Conservation (phyloP, 768 basidiomycete genomes). For the Boletus speciosus region DNA sequence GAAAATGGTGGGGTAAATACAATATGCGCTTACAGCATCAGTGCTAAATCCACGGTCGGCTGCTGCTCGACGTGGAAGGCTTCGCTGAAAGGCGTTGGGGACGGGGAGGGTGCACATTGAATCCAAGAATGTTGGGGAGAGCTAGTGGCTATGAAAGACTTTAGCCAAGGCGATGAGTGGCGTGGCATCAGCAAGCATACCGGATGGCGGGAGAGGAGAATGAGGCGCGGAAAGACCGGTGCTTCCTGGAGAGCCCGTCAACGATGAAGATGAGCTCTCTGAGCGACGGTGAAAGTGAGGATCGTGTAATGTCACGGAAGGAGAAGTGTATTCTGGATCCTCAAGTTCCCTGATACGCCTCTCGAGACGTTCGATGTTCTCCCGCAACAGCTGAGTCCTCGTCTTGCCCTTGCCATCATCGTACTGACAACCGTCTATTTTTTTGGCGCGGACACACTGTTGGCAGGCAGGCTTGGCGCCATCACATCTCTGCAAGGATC, state of each 20-base stretch:
- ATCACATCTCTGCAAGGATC: slow-evolving; percentile 60
- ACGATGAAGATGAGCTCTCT: slow-evolving; percentile 53
- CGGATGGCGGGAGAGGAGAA: slow-evolving; percentile 56
- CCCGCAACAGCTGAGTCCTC: slow-evolving; percentile 72
- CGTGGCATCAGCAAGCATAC: slow-evolving; percentile 31
- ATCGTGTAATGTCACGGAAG: slow-evolving; percentile 68
- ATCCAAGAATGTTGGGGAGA: slow-evolving; percentile 55
- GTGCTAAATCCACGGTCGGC: slow-evolving; percentile 57
- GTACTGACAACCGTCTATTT: slow-evolving; percentile 70
- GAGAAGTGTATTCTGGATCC: slow-evolving; percentile 66
- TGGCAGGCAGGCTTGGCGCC: slow-evolving; percentile 74
- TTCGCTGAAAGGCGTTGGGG: slow-evolving; percentile 53
- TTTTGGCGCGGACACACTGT: slow-evolving; percentile 77
- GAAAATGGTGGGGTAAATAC: slow-evolving; percentile 2
- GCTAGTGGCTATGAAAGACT: slow-evolving; percentile 34
- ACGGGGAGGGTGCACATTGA: slow-evolving; percentile 47
- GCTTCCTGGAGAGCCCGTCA: slow-evolving; percentile 48
- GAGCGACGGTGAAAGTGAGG: slow-evolving; percentile 46
- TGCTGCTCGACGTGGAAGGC: slow-evolving; percentile 44
- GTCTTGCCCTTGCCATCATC: slow-evolving; percentile 86
- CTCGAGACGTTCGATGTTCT: slow-evolving; percentile 72
- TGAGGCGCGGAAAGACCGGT: slow-evolving; percentile 51
- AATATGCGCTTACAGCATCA: slow-evolving; percentile 53
- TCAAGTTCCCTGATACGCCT: slow-evolving; percentile 70
- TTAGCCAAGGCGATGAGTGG: slow-evolving; percentile 1